Percentiles rank a stretch among this genome's conserved stretches.
Evolutionary conservation across 2,329 filamentous ascomycete species (phyloP).

Genomic region (Fusarium torreyae): DNA sequence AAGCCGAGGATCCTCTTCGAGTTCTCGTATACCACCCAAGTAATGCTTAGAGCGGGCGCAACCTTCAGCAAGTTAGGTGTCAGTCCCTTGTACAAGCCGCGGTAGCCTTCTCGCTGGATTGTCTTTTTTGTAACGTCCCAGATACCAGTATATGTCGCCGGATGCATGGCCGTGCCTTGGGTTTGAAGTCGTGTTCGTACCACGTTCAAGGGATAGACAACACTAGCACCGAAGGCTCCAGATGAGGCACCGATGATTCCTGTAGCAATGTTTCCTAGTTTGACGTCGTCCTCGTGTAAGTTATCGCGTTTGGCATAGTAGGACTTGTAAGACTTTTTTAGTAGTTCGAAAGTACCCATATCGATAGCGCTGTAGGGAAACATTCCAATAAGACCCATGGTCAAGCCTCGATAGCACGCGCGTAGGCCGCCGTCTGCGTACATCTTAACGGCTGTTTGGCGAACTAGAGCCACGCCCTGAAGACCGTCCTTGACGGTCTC

Average conservation of each 20-base stretch:
- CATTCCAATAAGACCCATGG: slow-evolving; percentile 95
- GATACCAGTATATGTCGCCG: slow-evolving; percentile 90
- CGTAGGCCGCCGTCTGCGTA: slow-evolving; percentile 80
- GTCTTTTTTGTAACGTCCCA: slow-evolving; percentile 90
- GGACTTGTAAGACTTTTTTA: slow-evolving; percentile 81
- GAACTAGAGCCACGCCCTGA: slow-evolving; percentile 85
- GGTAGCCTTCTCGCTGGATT: slow-evolving; percentile 83
- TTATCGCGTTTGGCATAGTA: slow-evolving; percentile 78
- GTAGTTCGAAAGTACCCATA: slow-evolving; percentile 92
- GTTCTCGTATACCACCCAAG: slow-evolving; percentile 94
- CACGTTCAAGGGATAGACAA: slow-evolving; percentile 96
- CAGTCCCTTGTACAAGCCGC: slow-evolving; percentile 93
- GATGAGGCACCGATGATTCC: slow-evolving; percentile 92
- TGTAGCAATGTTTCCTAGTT: slow-evolving; percentile 85
- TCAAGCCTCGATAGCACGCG: slow-evolving; percentile 90
- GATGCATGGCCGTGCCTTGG: slow-evolving; percentile 93
- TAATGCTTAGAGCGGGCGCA: slow-evolving; percentile 94
- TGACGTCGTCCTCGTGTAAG: slow-evolving; percentile 86
- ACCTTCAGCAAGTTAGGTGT: slow-evolving; percentile 98
- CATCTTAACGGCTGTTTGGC: slow-evolving; percentile 89
- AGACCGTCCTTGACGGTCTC: slow-evolving; percentile 90
- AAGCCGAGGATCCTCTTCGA: slow-evolving; percentile 79
- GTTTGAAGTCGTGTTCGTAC: slow-evolving; percentile 93
- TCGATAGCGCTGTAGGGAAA: slow-evolving; percentile 99
- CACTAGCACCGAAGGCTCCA: slow-evolving; percentile 91